phyloP scores from a whole-genome alignment of 805 yeast species.

The Starmerella stellata region DNA sequence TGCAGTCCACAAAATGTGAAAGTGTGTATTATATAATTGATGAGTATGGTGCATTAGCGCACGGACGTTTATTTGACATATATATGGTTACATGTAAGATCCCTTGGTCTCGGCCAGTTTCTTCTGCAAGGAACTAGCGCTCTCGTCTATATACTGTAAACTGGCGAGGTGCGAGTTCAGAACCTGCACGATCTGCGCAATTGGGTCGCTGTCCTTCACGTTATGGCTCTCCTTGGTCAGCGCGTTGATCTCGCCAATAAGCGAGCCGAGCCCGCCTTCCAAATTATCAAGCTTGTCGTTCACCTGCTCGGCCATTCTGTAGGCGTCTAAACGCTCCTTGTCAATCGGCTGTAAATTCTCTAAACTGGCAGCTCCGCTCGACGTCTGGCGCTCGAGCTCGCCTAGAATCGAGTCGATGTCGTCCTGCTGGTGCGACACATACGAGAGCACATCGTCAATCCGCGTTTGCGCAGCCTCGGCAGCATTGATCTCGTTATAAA shows the following conservation, averaged over 20 bases:
- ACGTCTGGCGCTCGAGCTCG: conserved; percentile 52
- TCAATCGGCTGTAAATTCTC: conserved; percentile 35
- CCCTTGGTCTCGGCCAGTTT: conserved; percentile 28
- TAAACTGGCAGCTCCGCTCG: conserved; percentile 9
- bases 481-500: conserved; percentile 56
- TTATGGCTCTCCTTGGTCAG: conserved; percentile 67
- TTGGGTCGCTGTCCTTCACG: conserved; percentile 31
- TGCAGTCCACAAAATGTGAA: no score
- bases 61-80: no score
- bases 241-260: conserved; percentile 19
- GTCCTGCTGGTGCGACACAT: conserved; percentile 80
- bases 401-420: conserved; percentile 70
- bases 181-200: conserved; percentile 45
- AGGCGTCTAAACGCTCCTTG: conserved; percentile 76
- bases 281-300: conserved; percentile 64
- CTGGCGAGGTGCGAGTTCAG: conserved; percentile 81
- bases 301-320: conserved; percentile 65
- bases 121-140: conserved; percentile 48
- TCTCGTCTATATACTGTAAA: conserved; percentile 66
- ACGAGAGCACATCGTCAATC: conserved; percentile 71
- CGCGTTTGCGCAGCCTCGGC: conserved; percentile 75
- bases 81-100: no score
- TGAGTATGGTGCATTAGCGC: no score
- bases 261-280: conserved; percentile 40
- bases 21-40: no score